Base-by-base conservation (phyloP, 352 stramenopile species). In the Aphanomyces euteiches region DNA sequence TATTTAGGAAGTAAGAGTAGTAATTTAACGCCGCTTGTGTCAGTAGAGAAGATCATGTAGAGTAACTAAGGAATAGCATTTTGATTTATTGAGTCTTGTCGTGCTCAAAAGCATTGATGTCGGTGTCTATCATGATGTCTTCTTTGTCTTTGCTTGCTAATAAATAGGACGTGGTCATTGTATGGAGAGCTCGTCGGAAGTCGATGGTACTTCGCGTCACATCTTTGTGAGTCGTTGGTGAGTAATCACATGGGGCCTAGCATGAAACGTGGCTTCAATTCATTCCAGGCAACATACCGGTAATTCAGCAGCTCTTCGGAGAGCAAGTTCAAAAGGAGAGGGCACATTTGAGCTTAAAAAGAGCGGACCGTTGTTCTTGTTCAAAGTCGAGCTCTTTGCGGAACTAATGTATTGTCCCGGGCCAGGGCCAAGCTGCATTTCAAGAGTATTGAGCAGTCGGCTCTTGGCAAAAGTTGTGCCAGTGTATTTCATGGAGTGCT, bases 1-100 rank as follows among this genome's bases (percentile, higher is more conserved):
- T 63, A 63, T 70, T 70, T 70, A 70, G 45, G 64, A 70, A 40
- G 54, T 61, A 61, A 40, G 54, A 61, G 54, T 61, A 61, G 54
- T 61, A 61, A 61, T 61, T 61, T 61, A 61, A 61, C 7, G 21
- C 13, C 13, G 45, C 45, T 8, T 36, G 50, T 58, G 50, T 58
- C 8, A 12, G 54, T 43, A 19, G 7, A 58, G 50, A 58, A 58
- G 15, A 36, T 7, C 50, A 58, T 58, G 15, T 19, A 58, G 50
- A 58, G 50, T 58, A 58, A 19, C 41, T 19, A 47, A 21, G 28
- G 15, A 21, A 15, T 38, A 34, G 57, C 37, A 10, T 13, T 53
- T n/a, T 48, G 10, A 56, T 37, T 21, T 13, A 37, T 67, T 39
- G 39, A 17, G 4, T 54, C 5, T 57, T 7, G 28, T 1, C 60